Evolutionary conservation across 2,329 filamentous ascomycete genomes (phyloP).

Genomic region (Aspergillus quadrilineatus): DNA sequence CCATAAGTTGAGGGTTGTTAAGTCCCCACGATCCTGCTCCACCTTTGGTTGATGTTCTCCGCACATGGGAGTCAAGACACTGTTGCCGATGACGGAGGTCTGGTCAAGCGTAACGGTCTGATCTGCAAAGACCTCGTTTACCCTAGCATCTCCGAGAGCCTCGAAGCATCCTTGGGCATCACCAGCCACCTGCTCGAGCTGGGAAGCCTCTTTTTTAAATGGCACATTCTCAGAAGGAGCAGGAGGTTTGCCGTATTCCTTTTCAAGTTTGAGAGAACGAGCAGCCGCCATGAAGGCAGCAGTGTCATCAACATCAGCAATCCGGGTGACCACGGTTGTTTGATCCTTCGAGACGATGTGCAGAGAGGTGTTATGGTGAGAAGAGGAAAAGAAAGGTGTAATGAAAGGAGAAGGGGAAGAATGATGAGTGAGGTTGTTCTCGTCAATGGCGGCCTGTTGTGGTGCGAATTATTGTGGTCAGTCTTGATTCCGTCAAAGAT

Average conservation of each 20-base stretch:
- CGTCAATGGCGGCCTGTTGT: not conserved
- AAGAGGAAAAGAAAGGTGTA: not conserved
- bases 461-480: not conserved
- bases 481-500: not conserved
- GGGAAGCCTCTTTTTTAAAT: conserved; percentile 4
- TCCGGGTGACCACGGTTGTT: conserved; percentile 6
- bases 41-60: conserved; percentile 6
- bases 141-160: not conserved
- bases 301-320: conserved; percentile 27
- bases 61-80: not conserved
- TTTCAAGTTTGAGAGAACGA: conserved; percentile 18
- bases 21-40: conserved; percentile 31
- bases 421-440: conserved; percentile 5
- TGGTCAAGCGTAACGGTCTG: not conserved
- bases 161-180: not conserved
- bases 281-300: conserved; percentile 30
- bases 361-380: not conserved
- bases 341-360: not conserved
- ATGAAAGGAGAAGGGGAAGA: not conserved
- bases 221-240: conserved; percentile 6
- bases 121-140: not conserved
- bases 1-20: conserved; percentile 33
- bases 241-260: conserved; percentile 7
- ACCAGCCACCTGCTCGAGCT: not conserved
- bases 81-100: conserved; percentile 4